These are phyloP conservation scores for Blastobotrys ciferrii DNA, from an alignment of 1,139 yeast genomes.

Conservation along the genomic window DNA sequence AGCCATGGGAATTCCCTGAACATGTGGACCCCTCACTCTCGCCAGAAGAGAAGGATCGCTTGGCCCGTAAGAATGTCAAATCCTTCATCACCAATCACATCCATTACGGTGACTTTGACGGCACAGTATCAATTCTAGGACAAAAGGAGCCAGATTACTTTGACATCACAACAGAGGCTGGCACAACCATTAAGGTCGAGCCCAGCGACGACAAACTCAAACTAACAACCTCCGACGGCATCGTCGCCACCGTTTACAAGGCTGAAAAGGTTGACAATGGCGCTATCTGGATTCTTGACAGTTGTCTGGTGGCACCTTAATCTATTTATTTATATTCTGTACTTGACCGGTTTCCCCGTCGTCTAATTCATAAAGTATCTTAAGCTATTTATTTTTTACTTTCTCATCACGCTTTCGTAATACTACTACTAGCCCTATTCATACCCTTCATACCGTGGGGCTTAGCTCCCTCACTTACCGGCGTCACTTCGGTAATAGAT, in stretches of 20 bases:
- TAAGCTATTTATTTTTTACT: conserved; percentile 2
- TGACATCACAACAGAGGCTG: conserved; percentile 21
- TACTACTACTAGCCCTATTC: not conserved
- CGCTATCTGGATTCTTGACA: conserved; percentile 27
- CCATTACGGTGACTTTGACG: conserved; percentile 25
- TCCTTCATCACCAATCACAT: conserved; percentile 34
- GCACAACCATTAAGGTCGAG: conserved; percentile 18
- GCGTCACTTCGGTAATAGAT: no score
- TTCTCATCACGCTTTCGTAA: not conserved
- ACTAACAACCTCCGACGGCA: conserved; percentile 15
- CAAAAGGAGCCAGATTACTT: conserved; percentile 8
- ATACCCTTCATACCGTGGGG: no score
- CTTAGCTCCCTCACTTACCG: no score
- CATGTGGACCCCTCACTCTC: conserved; percentile 17
- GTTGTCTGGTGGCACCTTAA: conserved; percentile 16
- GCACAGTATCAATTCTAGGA: conserved; percentile 12
- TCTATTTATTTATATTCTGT: not conserved
- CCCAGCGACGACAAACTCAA: conserved; percentile 17
- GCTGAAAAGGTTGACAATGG: conserved; percentile 30
- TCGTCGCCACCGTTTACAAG: conserved; percentile 24
- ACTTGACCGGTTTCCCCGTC: no score
- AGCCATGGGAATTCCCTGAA: conserved; percentile 40
- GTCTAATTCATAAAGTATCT: no score
- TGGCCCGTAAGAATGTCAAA: conserved; percentile 30
- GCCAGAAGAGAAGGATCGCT: conserved; percentile 30